Evolutionary conservation across 2,329 filamentous ascomycete species (phyloP), one percentile per base, ranked within the genome.

Genomic region (Fusarium siculi): DNA sequence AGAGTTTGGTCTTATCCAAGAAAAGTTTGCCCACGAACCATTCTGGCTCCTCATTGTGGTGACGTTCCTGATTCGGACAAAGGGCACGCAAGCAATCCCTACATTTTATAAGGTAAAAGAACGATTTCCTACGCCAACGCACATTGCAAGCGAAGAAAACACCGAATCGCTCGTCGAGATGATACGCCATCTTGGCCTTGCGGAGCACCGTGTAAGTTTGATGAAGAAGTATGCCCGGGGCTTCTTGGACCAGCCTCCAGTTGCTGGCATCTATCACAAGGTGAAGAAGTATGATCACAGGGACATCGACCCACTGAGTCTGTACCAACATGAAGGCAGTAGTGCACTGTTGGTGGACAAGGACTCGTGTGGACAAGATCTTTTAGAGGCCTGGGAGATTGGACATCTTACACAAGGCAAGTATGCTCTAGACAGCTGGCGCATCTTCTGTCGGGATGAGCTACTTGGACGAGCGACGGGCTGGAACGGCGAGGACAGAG

Each of bases 381-480:
- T 79, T 23, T 50, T 80, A 25, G 84, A 86, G 16, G 88, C 89
- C 0, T 97, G 94, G 91, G 95, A 98, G 78, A 93, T 97, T 67
- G 94, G 92, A 0, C 93, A 97, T 80, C 84, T 98, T 64, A 95
- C 94, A 0, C 91, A 93, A 60, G 93, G 95, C 21, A 87, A 90
- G 4, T 98, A 98, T 80, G 93, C 94, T 1, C 85, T 96, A 54
- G 95, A 98, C 81, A 95, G 93, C 78, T 98, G 94, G 93, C 90
- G 95, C 7, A 97, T 98, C 72, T 98, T 98, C 81, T 97, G 94
- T 80, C 90, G 95, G 4, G 95, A 98, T 79, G 85, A 87, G 37
- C 81, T 97, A 30, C 88, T 95, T 12, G 92, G 90, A 0, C 81
- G 91, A 23, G 90, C 92, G 4, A 80, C 82, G 15, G 89, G 91